Conservation (phyloP, 805 yeast genomes). For the Candida sonorensis region DNA sequence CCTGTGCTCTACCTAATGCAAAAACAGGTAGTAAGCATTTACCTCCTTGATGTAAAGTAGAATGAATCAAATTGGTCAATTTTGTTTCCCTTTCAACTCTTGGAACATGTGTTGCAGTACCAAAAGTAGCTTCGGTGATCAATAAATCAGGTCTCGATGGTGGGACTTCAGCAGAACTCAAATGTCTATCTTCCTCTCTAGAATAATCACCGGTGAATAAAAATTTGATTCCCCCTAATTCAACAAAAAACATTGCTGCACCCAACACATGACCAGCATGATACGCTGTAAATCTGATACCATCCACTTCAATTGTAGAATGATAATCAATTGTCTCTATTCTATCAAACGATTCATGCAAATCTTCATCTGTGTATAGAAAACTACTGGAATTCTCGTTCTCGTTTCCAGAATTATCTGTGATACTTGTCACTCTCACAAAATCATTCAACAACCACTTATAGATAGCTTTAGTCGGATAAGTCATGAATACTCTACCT, state of each 20-base stretch:
- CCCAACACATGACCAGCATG: conserved; percentile 99
- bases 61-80: conserved; percentile 74
- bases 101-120: conserved; percentile 96
- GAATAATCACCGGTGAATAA: conserved; percentile 97
- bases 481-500: conserved; percentile 98
- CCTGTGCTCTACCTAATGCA: conserved; percentile 97
- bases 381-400: conserved; percentile 36
- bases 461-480: conserved; percentile 96
- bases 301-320: conserved; percentile 90
- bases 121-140: conserved; percentile 94
- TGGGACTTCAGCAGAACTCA: conserved; percentile 93
- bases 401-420: conserved; percentile 34
- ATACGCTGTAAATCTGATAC: conserved; percentile 92
- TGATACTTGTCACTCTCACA: conserved; percentile 74
- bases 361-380: conserved; percentile 85
- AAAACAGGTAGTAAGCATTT: conserved; percentile 89
- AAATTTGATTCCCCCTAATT: conserved; percentile 84
- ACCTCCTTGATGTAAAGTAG: conserved; percentile 83
- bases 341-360: conserved; percentile 76
- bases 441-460: conserved; percentile 93
- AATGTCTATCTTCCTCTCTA: conserved; percentile 91
- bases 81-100: conserved; percentile 77
- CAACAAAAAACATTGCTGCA: conserved; percentile 96
- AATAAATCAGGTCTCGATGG: conserved; percentile 79
- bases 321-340: conserved; percentile 95